These are phyloP conservation scores for Lentinula edodes DNA, from an alignment of 768 basidiomycete species.

Conservation along the genomic window DNA sequence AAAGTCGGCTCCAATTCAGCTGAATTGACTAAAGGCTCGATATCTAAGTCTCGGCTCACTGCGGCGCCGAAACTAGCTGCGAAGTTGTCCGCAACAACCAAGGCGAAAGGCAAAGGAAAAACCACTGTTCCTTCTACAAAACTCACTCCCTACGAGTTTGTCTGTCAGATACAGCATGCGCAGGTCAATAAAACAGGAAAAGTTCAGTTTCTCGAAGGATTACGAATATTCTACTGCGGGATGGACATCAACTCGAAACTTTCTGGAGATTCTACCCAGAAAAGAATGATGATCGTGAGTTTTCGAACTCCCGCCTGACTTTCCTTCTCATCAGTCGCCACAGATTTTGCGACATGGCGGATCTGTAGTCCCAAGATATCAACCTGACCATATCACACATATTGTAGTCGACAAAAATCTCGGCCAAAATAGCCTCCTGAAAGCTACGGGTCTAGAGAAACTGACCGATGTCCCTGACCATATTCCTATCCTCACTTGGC, in stretches of 20 bases:
- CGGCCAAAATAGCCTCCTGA: constrained; percentile 32
- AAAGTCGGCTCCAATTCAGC: background rate
- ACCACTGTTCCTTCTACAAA: background rate
- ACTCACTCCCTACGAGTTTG: background rate
- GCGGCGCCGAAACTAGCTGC: background rate
- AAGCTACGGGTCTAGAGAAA: constrained; percentile 25
- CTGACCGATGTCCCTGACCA: constrained; percentile 20
- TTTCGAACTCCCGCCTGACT: background rate
- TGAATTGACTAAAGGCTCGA: background rate
- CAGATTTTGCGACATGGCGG: constrained; percentile 66
- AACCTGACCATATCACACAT: constrained; percentile 54
- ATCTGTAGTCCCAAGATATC: constrained; percentile 52
- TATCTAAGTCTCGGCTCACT: background rate
- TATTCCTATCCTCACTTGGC: constrained; percentile 8
- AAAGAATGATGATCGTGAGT: background rate
- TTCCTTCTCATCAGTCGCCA: background rate
- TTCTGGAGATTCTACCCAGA: background rate
- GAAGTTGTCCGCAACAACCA: background rate
- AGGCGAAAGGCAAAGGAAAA: background rate
- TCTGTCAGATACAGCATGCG: background rate
- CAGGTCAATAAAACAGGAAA: background rate
- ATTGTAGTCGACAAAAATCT: constrained; percentile 36
- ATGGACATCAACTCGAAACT: background rate
- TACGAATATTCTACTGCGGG: background rate
- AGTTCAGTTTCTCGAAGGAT: background rate